A percentile compares a stretch with the other conserved stretches of the same genome.
phyloP scores from a whole-genome alignment of 768 basidiomycete species.

The Clavaria fumosa region DNA sequence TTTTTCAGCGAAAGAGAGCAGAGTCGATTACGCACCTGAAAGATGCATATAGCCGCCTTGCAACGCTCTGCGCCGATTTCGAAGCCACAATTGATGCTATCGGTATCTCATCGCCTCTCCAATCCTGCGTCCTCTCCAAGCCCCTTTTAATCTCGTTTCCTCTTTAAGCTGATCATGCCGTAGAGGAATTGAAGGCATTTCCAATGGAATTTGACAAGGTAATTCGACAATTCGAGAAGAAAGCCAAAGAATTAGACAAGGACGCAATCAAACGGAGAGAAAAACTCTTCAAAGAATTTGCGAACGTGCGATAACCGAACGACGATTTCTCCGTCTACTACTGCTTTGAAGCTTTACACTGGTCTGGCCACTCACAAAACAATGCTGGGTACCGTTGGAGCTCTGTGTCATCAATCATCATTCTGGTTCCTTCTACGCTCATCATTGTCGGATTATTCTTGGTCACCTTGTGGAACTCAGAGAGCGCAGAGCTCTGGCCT shows the following conservation, averaged over 20 bases:
- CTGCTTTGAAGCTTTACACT: too few relatives aligned
- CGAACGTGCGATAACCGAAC: constrained; percentile 15
- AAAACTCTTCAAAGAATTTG: constrained; percentile 18
- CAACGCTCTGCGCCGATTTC: constrained; percentile 35
- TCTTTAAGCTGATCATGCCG: constrained; percentile 13
- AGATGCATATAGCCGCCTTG: constrained; percentile 31
- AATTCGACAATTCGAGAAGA: constrained; percentile 38
- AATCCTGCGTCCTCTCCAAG: too few relatives aligned
- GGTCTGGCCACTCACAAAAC: too few relatives aligned
- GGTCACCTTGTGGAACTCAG: too few relatives aligned
- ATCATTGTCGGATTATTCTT: too few relatives aligned
- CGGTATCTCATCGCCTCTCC: constrained; percentile 24
- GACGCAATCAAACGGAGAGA: constrained; percentile 15
- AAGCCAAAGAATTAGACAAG: constrained; percentile 28
- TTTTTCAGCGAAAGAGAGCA: constrained; percentile 27
- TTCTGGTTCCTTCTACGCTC: too few relatives aligned
- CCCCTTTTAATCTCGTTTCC: too few relatives aligned
- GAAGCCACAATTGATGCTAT: constrained; percentile 28
- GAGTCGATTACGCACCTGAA: constrained; percentile 30
- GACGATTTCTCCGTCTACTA: background rate
- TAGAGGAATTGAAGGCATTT: constrained; percentile 26
- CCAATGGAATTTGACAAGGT: constrained; percentile 37
- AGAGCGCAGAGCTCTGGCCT: too few relatives aligned
- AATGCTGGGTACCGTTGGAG: too few relatives aligned
- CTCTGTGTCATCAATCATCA: too few relatives aligned